Base-by-base conservation (phyloP, 441 rosid species). In the Iberis amara region DNA sequence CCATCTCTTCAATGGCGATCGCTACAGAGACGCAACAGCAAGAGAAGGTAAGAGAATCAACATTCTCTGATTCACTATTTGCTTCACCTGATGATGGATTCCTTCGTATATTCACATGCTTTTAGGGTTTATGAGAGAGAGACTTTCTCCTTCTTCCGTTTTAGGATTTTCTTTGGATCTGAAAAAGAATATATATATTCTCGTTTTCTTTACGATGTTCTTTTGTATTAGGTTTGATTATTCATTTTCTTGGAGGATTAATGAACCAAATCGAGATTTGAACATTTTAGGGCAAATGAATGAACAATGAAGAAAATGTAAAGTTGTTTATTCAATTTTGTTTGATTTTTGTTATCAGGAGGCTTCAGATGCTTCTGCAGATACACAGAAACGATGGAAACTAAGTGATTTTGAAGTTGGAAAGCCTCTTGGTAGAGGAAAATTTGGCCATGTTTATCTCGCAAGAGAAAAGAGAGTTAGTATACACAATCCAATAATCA, bases 341-440 rank as follows among this genome's bases (percentile, higher is more conserved):
- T 31, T 42, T 24, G 7, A 21, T 8, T 6, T 3, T 64, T 63
- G 38, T 54, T 13, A 32, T 11, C 75, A 86, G 85, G 70, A 63
- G 57, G 71, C 78, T 31, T 75, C 85, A 26, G 89, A 77, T 65
- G 81, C 57, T 64, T 73, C 77, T 1, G 66, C 74, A 0, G 68
- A 58, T 23, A 89, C 73, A 71, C 78, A 81, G 47, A 74, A 57
- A 65, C 83, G 96, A 72, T 91, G 98, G 98, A 80, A 76, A 3
- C 82, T 91, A 9, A 66, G 70, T 48, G 96, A 88, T 68, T 91
- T 88, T n/a, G 94, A 91, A 47, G 79, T 91, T 2, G 98, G 98
- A 13, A 91, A 88, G 77, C 95, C 98, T 54, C 91, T 91, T 31
- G 98, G 98, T n/a, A 73, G 95, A 38, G 98, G 98, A 24, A 91